phyloP scores from a whole-genome alignment of 768 basidiomycete genomes.

The Pisolithus tinctorius region DNA sequence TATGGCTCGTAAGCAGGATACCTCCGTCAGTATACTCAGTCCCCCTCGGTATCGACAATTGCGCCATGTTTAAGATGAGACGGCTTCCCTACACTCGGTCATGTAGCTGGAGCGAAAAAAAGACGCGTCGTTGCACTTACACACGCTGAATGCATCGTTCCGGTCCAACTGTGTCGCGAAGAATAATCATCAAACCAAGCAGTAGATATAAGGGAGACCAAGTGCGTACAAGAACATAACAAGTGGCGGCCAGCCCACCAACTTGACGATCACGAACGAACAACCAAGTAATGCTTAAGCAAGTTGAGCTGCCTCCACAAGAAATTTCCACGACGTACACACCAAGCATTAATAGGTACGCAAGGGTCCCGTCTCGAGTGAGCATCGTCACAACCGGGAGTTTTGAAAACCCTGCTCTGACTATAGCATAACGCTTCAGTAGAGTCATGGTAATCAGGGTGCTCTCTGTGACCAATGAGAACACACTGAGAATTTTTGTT shows the following conservation, averaged over 20 bases:
- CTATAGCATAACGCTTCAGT: constrained; percentile 29
- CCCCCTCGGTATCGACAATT: not conserved
- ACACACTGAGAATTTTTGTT: not conserved
- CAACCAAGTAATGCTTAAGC: not conserved
- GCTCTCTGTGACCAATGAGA: constrained; percentile 27
- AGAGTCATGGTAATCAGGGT: constrained; percentile 33
- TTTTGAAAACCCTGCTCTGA: constrained; percentile 35
- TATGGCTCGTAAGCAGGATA: not conserved
- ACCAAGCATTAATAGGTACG: constrained; percentile 37
- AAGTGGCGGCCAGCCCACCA: not conserved
- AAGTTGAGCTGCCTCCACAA: not conserved
- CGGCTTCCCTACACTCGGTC: constrained; percentile 1
- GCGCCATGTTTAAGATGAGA: constrained; percentile 4
- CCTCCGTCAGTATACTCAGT: not conserved
- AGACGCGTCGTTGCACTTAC: not conserved
- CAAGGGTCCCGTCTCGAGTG: constrained; percentile 41
- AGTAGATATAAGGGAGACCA: not conserved
- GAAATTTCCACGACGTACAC: not conserved
- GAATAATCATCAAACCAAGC: not conserved
- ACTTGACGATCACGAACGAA: not conserved
- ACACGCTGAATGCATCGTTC: not conserved
- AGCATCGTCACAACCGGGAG: constrained; percentile 32
- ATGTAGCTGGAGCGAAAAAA: not conserved
- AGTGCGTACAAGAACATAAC: constrained; percentile 3
- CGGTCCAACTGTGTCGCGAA: not conserved